These are phyloP conservation scores for Brettanomyces anomalus DNA, from an alignment of 805 yeast genomes.

Conservation along the genomic window DNA sequence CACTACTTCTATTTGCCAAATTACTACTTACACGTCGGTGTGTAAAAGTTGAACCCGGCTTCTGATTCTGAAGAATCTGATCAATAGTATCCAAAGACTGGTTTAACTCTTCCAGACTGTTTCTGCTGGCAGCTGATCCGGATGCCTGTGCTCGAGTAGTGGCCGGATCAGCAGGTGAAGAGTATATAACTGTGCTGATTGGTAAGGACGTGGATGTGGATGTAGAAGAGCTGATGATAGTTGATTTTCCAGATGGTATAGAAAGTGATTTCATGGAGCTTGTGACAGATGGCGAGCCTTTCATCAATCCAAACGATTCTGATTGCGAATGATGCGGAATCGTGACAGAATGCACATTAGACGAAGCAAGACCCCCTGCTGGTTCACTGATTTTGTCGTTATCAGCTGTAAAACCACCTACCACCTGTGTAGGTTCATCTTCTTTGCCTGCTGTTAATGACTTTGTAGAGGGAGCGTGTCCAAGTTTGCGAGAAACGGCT, in stretches of 20 bases:
- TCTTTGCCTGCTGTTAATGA: too few relatives aligned
- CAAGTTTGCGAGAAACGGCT: too few relatives aligned
- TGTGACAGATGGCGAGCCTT: not conserved
- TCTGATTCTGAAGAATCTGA: not conserved
- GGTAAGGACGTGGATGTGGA: slow-evolving; percentile 13
- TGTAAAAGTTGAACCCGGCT: not conserved
- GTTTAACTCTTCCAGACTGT: slow-evolving; percentile 5
- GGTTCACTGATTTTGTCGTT: too few relatives aligned
- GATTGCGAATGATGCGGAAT: not conserved
- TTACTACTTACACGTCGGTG: too few relatives aligned
- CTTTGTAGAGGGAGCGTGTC: too few relatives aligned
- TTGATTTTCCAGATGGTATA: not conserved
- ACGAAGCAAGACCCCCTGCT: too few relatives aligned
- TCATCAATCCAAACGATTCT: slow-evolving; percentile 5
- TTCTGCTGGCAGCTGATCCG: slow-evolving; percentile 17
- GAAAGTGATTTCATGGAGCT: not conserved
- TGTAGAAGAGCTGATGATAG: not conserved
- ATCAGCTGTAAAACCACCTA: too few relatives aligned
- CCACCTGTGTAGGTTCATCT: too few relatives aligned
- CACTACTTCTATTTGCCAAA: not conserved
- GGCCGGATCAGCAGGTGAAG: slow-evolving; percentile 42
- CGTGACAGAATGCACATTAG: not conserved
- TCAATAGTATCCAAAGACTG: slow-evolving; percentile 7
- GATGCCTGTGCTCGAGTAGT: slow-evolving; percentile 44
- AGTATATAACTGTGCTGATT: slow-evolving; percentile 17